Percentiles rank a stretch among this genome's conserved stretches.
phyloP scores from a whole-genome alignment of 495 filamentous ascomycete species.

The Staphylotrichum longicolle region DNA sequence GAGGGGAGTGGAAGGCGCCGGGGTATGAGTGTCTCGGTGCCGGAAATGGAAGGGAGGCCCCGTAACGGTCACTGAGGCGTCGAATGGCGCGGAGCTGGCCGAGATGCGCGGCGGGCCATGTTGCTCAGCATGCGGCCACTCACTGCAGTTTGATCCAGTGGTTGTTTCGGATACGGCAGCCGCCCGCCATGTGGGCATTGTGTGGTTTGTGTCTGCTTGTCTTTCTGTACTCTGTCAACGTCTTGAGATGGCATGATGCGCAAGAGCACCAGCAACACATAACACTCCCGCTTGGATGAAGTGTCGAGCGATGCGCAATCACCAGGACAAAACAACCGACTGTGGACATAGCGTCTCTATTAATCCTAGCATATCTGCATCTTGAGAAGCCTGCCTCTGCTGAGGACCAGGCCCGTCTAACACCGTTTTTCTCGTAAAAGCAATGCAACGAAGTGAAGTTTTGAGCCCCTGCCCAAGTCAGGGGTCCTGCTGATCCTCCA shows the following conservation, averaged over 20 bases:
- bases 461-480: not conserved
- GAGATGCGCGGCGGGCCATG: conserved; percentile 1
- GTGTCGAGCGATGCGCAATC: too few species aligned
- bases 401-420: too few species aligned
- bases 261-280: too few species aligned
- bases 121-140: not conserved
- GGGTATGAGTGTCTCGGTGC: conserved; percentile 8
- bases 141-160: not conserved
- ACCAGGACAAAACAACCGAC: too few species aligned
- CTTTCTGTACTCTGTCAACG: too few species aligned
- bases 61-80: conserved; percentile 8
- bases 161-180: too few species aligned
- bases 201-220: too few species aligned
- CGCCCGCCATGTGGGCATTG: not conserved
- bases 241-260: too few species aligned
- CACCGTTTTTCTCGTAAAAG: conserved; percentile 9
- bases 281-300: too few species aligned
- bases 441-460: conserved; percentile 6
- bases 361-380: not conserved
- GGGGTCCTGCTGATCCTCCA: not conserved
- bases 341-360: not conserved
- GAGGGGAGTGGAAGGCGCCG: not conserved
- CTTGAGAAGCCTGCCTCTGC: not conserved
- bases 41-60: conserved; percentile 15
- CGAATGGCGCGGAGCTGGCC: not conserved